Percentiles rank a stretch among this genome's conserved stretches.
Conservation (phyloP, 495 filamentous ascomycete genomes). For the Lophiotrema nucula region DNA sequence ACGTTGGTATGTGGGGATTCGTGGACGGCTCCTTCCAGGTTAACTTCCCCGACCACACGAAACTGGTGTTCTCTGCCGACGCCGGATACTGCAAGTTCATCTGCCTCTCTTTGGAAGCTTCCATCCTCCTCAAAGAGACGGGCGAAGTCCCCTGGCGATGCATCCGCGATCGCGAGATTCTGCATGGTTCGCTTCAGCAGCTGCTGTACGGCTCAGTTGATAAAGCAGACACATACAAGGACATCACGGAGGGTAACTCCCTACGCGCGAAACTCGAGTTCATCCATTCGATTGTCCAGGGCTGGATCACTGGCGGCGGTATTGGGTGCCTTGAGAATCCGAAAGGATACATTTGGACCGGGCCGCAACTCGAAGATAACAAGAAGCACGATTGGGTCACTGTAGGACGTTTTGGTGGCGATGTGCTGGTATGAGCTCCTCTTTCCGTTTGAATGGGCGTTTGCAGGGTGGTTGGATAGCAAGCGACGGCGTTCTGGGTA, state of each 20-base stretch:
- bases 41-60: conserved; percentile 98
- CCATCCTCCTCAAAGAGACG: conserved; percentile 58
- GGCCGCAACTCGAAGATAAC: conserved; percentile 61
- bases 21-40: conserved; percentile 86
- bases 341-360: conserved; percentile 64
- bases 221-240: conserved; percentile 46
- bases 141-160: conserved; percentile 66
- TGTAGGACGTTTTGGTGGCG: conserved; percentile 73
- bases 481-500: conserved; percentile 21
- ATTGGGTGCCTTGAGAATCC: conserved; percentile 57
- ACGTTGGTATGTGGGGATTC: conserved; percentile 87
- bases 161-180: conserved; percentile 57
- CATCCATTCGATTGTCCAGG: conserved; percentile 64
- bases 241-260: conserved; percentile 72
- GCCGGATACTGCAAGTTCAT: conserved; percentile 81
- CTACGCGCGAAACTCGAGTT: conserved; percentile 78
- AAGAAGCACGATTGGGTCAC: conserved; percentile 82
- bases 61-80: conserved; percentile 74
- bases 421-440: conserved; percentile 41
- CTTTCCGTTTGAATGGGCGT: no score
- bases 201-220: conserved; percentile 47
- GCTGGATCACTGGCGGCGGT: conserved; percentile 71
- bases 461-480: not conserved
- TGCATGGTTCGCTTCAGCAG: conserved; percentile 59
- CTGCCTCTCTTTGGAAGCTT: conserved; percentile 70